Base-by-base conservation (phyloP, 2,329 filamentous ascomycete species). In the Periconia sp. region DNA sequence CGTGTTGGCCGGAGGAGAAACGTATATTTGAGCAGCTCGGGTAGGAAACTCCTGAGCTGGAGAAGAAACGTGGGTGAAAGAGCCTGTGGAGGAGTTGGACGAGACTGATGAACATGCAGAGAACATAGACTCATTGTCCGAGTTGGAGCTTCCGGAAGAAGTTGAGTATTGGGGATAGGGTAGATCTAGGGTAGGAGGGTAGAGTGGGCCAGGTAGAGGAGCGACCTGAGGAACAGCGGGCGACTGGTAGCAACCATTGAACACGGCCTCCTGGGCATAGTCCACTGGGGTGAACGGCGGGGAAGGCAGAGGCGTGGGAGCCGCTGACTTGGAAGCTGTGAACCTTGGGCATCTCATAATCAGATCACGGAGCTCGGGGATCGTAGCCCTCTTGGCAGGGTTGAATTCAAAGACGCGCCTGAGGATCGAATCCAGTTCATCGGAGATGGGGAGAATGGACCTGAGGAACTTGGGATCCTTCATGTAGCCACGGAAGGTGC, bases 401-500 rank as follows among this genome's bases (percentile, higher is more conserved):
- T 94, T 86, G 69, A 85, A 83, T 65, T 92, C 86, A 71, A 99
- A 99, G 61, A 97, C 88, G 63, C 87, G 84, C 56, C 84, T 85
- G 60, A 99, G 75, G 53, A 99, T 95, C 66, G 83, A 79, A 75
- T 96, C 92, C 68, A 97, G 80, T 66, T 96, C 92, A 66, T 89
- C 80, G 42, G 94, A 92, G 63, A 99, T 75, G 16, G 94, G 92
- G 43, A 99, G 81, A 61, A 99, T 99, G 50, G 90, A 88, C 77
- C 91, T 88, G 55, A 99, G 77, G 71, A 97, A 99, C 65, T 87
- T 86, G 49, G 84, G 84, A 66, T 91, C 90, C 76, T 87, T 87
- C 59, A 88, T 82, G 74, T 88, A 97, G 40, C 92, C 92, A 63
- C 88, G 84, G 81, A 97, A 99, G 32, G 94, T 97, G 53, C 90